Percentiles rank a stretch among this genome's conserved stretches.
These are phyloP conservation scores for Fusarium sp. DNA, from an alignment of 2,329 filamentous ascomycete genomes.

Conservation along the genomic window DNA sequence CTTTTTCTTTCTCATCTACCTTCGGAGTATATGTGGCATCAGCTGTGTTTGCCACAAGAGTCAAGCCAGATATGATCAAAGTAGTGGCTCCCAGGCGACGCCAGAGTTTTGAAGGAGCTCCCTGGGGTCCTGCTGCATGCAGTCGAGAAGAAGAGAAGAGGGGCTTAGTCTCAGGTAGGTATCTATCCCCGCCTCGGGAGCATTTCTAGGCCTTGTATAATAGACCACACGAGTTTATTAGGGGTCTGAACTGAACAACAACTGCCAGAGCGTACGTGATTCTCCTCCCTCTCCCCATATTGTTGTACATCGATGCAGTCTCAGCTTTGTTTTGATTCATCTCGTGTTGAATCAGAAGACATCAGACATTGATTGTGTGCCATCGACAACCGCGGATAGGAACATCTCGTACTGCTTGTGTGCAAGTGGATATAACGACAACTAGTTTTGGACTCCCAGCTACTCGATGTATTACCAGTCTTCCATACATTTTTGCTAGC, in stretches of 20 bases:
- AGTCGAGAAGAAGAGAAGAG: not conserved
- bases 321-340: not conserved
- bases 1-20: not conserved
- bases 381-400: not conserved
- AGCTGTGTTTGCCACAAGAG: not conserved
- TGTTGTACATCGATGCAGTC: not conserved
- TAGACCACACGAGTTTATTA: slow-evolving; percentile 6
- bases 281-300: not conserved
- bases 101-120: not conserved
- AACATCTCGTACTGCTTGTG: slow-evolving; percentile 9
- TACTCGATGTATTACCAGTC: slow-evolving; percentile 8
- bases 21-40: not conserved
- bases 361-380: not conserved
- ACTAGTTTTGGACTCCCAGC: slow-evolving; percentile 5
- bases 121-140: not conserved
- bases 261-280: not conserved
- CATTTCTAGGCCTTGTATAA: slow-evolving; percentile 15
- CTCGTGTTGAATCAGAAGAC: not conserved
- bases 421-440: not conserved
- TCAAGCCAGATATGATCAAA: not conserved
- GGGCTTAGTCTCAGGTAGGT: not conserved
- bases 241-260: not conserved
- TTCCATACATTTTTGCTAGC: slow-evolving; percentile 8
- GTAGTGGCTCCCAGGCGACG: not conserved
- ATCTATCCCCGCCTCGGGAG: not conserved